phyloP scores from a whole-genome alignment of 2,329 filamentous ascomycete genomes.

The Colletotrichum sp. region DNA sequence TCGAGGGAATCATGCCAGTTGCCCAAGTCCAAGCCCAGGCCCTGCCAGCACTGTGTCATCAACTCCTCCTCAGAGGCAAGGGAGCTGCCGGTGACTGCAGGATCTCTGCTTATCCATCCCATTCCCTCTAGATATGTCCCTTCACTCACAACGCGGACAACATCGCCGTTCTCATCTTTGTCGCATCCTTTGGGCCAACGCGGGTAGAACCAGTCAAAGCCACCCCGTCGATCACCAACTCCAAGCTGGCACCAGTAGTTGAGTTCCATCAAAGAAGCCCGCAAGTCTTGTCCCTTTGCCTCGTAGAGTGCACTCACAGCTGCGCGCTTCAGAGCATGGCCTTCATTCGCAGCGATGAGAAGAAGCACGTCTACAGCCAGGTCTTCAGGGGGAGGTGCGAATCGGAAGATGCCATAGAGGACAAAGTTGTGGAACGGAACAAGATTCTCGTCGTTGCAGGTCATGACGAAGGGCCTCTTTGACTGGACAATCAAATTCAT shows the following conservation, averaged over 20 bases:
- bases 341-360: conserved; percentile 84
- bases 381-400: conserved; percentile 68
- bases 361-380: conserved; percentile 81
- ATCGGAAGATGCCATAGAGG: conserved; percentile 85
- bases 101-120: conserved; percentile 75
- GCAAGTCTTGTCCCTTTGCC: conserved; percentile 73
- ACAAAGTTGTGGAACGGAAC: conserved; percentile 76
- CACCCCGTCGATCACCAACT: conserved; percentile 85
- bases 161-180: conserved; percentile 68
- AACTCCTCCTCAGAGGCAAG: conserved; percentile 64
- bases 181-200: conserved; percentile 77
- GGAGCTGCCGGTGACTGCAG: conserved; percentile 39
- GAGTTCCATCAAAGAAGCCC: conserved; percentile 81
- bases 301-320: conserved; percentile 74
- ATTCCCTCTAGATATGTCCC: conserved; percentile 80
- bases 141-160: conserved; percentile 79
- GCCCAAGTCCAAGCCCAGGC: conserved; percentile 69
- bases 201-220: conserved; percentile 87
- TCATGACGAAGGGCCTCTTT: conserved; percentile 91
- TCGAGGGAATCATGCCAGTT: conserved; percentile 56
- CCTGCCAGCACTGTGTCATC: conserved; percentile 67
- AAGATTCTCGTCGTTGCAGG: conserved; percentile 90
- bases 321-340: conserved; percentile 74
- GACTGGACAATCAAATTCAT: conserved; percentile 80
- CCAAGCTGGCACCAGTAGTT: conserved; percentile 98